Percentiles rank a stretch among this genome's conserved stretches.
Conservation (phyloP, 192 early-diverging fungal genomes). For the Chytriomyces sp. region DNA sequence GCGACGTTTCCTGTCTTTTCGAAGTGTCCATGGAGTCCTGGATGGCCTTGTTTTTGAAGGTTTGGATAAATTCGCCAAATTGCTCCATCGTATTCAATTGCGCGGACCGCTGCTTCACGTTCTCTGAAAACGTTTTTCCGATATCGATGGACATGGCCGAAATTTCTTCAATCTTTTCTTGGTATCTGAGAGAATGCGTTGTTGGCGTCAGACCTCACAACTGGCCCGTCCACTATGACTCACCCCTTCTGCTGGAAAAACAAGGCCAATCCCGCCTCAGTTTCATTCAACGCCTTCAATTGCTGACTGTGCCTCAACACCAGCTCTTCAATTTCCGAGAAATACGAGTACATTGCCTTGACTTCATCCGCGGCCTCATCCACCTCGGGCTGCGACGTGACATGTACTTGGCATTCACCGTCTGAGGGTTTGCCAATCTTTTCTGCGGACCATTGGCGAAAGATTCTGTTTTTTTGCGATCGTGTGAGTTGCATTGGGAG, state of each 20-base stretch:
- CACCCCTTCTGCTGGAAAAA: slow-evolving; percentile 61
- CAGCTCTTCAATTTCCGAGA: slow-evolving; percentile 47
- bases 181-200: slow-evolving; percentile 38
- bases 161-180: slow-evolving; percentile 50
- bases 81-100: slow-evolving; percentile 43
- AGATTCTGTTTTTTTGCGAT: slow-evolving; percentile 37
- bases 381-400: slow-evolving; percentile 61
- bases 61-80: slow-evolving; percentile 49
- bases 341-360: slow-evolving; percentile 51
- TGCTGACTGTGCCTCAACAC: slow-evolving; percentile 44
- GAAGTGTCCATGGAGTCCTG: slow-evolving; percentile 54
- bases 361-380: slow-evolving; percentile 57
- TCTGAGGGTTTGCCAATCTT: slow-evolving; percentile 37
- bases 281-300: slow-evolving; percentile 52
- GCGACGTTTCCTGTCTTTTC: slow-evolving; percentile 49
- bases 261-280: slow-evolving; percentile 53
- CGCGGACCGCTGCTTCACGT: slow-evolving; percentile 40
- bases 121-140: slow-evolving; percentile 43
- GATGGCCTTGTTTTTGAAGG: slow-evolving; percentile 58
- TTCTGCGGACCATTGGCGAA: slow-evolving; percentile 56
- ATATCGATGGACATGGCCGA: slow-evolving; percentile 45
- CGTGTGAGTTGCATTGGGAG: background rate
- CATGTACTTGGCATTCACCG: slow-evolving; percentile 41
- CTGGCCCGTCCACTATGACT: background rate
- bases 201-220: background rate